Base-by-base conservation (phyloP, 1,139 yeast genomes). In the Trichomonascaceae sp. region DNA sequence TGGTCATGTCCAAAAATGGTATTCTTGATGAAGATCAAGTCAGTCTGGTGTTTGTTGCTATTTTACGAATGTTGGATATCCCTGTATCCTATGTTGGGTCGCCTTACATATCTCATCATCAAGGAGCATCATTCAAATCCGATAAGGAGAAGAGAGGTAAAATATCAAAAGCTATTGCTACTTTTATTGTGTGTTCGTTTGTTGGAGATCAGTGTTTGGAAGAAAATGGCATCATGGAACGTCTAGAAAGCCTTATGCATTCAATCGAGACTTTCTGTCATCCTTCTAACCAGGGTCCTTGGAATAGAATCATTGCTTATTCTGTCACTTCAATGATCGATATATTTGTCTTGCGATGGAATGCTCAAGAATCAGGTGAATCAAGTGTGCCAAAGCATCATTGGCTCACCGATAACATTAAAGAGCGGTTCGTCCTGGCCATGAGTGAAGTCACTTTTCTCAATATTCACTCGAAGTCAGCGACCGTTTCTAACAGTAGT, bases 261-360 rank as follows among this genome's bases (percentile, higher is more conserved):
- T 83, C 96, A 0, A 75, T 90, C n/a, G 85, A 82, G 60, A 87
- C 96, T 41, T 88, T 85, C 69, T 84, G 84, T 12, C 97, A 93
- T 70, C 99, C 99, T 3, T 90, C 98, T 0, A 91, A 91, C 66
- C 71, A 78, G 18, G 98, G 97, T 0, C 78, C 79, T 20, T 91
- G 99, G 98, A 81, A 95, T 0, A 71, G 80, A 47, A 76, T 86
- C 6, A 80, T 93, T 45, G 78, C 95, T 1, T 81, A 82, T 57
- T 76, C 87, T 38, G 72, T 87, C 12, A 78, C 80, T 58, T 67
- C 57, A 24, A 53, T 72, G 43, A 68, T 69, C 0, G 70, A 66
- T 43, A 57, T 61, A 43, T 70, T 72, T 50, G 58, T 66, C 7
- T 53, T 60, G 48, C 62, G 78, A 30, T 63, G 74, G 69, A 71